A percentile compares a stretch with the other conserved stretches of the same genome.
phyloP scores from a whole-genome alignment of 139 green algal genomes.

The Tetraselmis striata region DNA sequence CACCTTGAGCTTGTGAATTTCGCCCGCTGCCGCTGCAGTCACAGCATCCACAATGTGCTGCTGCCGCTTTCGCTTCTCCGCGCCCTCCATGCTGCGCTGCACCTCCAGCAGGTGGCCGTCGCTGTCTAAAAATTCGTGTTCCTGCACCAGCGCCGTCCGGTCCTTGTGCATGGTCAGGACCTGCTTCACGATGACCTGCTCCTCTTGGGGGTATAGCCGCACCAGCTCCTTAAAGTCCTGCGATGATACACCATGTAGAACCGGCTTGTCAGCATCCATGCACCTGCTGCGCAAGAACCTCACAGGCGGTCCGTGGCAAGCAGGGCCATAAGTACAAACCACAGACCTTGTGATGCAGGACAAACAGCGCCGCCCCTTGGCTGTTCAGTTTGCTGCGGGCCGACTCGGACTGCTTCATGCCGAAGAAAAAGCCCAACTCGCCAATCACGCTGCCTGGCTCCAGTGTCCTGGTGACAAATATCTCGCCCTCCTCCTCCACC shows the following conservation, averaged over 20 bases:
- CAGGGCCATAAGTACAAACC: too few species aligned
- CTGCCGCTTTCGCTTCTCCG: neutral
- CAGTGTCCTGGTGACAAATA: neutral
- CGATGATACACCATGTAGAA: too few species aligned
- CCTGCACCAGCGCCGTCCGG: neutral
- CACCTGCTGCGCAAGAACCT: too few species aligned
- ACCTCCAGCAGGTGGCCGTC: neutral
- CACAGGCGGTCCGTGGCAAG: too few species aligned
- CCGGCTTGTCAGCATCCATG: too few species aligned
- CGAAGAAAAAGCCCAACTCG: neutral
- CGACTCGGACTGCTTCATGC: neutral
- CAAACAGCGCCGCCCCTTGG: neutral
- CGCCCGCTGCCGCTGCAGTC: neutral
- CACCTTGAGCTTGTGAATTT: neutral
- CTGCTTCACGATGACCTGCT: neutral
- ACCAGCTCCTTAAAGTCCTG: neutral
- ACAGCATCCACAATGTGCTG: neutral
- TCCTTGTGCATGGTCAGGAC: neutral
- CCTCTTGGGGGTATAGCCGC: neutral
- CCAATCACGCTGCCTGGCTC: neutral
- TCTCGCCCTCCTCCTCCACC: neutral
- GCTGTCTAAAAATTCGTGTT: neutral
- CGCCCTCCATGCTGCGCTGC: neutral
- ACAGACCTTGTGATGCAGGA: neutral
- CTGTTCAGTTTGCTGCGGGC: neutral